A percentile compares a stretch with the other conserved stretches of the same genome.
Conservation (phyloP, 2,329 filamentous ascomycete genomes). For the Bertia moriformis region DNA sequence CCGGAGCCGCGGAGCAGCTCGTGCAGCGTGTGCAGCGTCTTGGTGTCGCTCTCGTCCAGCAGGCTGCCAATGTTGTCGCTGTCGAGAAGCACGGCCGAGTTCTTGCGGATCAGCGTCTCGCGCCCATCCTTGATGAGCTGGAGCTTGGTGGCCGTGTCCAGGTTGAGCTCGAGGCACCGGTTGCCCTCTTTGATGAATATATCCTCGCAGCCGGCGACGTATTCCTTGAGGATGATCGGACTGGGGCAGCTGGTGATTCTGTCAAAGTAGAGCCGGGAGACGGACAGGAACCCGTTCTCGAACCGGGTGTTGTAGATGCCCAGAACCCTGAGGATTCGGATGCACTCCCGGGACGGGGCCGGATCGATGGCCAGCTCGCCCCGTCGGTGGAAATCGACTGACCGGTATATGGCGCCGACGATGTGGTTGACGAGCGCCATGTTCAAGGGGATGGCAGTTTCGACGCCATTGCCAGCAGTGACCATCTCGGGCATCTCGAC, state of each 20-base stretch:
- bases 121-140: conserved; percentile 64
- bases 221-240: conserved; percentile 50
- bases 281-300: conserved; percentile 57
- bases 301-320: conserved; percentile 68
- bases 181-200: conserved; percentile 60
- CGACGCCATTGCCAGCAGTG: conserved; percentile 14
- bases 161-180: conserved; percentile 65
- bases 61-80: conserved; percentile 56
- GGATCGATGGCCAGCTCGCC: conserved; percentile 41
- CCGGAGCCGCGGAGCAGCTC: conserved; percentile 58
- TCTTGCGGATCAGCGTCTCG: conserved; percentile 52
- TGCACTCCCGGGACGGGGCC: conserved; percentile 54
- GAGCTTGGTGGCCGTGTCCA: conserved; percentile 71
- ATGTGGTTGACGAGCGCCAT: conserved; percentile 20
- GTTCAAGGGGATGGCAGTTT: conserved; percentile 7
- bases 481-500: conserved; percentile 25
- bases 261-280: conserved; percentile 54
- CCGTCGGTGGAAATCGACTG: conserved; percentile 60
- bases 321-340: conserved; percentile 75
- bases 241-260: conserved; percentile 57
- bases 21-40: conserved; percentile 64
- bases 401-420: conserved; percentile 52
- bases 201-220: conserved; percentile 55
- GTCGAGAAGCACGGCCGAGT: conserved; percentile 52
- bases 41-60: conserved; percentile 53